These are phyloP conservation scores for Yarrowia divulgata DNA, from an alignment of 805 yeast genomes.

Conservation along the genomic window DNA sequence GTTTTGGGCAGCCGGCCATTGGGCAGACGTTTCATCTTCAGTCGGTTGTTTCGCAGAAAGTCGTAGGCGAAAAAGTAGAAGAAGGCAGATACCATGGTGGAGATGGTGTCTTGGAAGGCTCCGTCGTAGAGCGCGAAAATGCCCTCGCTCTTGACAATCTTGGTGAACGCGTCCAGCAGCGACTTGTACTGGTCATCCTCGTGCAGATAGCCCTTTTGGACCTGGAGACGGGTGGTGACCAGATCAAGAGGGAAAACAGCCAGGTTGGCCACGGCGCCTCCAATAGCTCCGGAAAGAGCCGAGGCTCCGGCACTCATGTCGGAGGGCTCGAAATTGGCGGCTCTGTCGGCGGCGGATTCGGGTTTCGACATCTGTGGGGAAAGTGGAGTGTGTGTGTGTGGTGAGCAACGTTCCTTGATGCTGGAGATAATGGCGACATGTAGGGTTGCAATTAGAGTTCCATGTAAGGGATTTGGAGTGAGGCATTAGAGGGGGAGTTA, in stretches of 20 bases:
- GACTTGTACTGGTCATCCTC: slow-evolving; percentile 59
- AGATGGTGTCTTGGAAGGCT: slow-evolving; percentile 57
- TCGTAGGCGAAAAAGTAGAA: slow-evolving; percentile 50
- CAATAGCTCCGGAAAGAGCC: slow-evolving; percentile 49
- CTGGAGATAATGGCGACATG: neutral
- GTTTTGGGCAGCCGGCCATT: slow-evolving; percentile 46
- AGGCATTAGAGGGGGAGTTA: neutral
- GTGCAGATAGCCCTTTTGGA: slow-evolving; percentile 44
- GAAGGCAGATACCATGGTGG: slow-evolving; percentile 48
- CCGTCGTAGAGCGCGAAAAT: slow-evolving; percentile 78
- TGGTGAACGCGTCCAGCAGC: slow-evolving; percentile 74
- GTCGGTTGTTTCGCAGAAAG: slow-evolving; percentile 45
- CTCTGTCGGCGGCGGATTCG: slow-evolving; percentile 20
- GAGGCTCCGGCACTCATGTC: slow-evolving; percentile 47
- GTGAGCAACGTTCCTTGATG: slow-evolving; percentile 20
- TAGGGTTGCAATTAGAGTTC: slow-evolving; percentile 3
- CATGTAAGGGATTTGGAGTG: neutral
- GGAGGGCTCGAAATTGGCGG: slow-evolving; percentile 42
- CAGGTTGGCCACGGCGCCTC: slow-evolving; percentile 49
- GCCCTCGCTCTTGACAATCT: slow-evolving; percentile 78
- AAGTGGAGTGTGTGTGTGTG: neutral
- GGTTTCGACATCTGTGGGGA: slow-evolving; percentile 1
- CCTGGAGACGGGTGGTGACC: slow-evolving; percentile 49
- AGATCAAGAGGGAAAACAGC: slow-evolving; percentile 49
- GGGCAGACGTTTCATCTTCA: slow-evolving; percentile 41